phyloP scores from a whole-genome alignment of 2,329 filamentous ascomycete species.

The Paecilomyces dactylethromorphus region DNA sequence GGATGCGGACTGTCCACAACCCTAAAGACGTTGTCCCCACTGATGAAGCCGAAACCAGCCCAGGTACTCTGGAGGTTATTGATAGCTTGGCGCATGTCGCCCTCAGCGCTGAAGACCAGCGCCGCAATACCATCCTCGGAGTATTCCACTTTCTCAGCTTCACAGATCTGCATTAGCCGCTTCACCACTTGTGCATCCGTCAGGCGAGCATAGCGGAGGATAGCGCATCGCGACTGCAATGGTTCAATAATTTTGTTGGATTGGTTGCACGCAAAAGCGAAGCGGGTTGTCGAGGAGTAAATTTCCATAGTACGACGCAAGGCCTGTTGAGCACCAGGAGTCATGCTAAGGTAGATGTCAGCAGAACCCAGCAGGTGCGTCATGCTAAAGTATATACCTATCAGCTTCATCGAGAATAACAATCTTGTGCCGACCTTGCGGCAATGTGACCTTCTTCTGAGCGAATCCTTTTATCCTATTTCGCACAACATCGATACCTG shows the following conservation, averaged over 20 bases:
- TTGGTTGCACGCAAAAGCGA: slow-evolving; percentile 97
- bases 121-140: slow-evolving; percentile 91
- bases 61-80: slow-evolving; percentile 94
- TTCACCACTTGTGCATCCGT: slow-evolving; percentile 91
- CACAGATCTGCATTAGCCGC: slow-evolving; percentile 82
- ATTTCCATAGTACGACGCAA: slow-evolving; percentile 97
- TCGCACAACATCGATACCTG: slow-evolving; percentile 91
- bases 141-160: slow-evolving; percentile 83
- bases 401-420: slow-evolving; percentile 98
- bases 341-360: slow-evolving; percentile 58
- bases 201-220: slow-evolving; percentile 84
- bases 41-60: slow-evolving; percentile 95
- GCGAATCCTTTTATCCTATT: slow-evolving; percentile 98
- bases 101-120: slow-evolving; percentile 94
- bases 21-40: slow-evolving; percentile 93
- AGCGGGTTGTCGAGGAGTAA: slow-evolving; percentile 90
- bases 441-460: slow-evolving; percentile 96
- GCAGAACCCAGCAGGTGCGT: background rate
- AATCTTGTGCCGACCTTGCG: slow-evolving; percentile 84
- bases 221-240: slow-evolving; percentile 93
- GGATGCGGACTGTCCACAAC: slow-evolving; percentile 96
- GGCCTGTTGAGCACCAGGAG: slow-evolving; percentile 89
- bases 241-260: slow-evolving; percentile 99
- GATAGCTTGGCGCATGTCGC: slow-evolving; percentile 98
- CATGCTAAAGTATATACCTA: slow-evolving; percentile 41